A percentile compares a stretch with the other conserved stretches of the same genome.
These are phyloP conservation scores for Mycena venus DNA, from an alignment of 768 basidiomycete genomes.

Conservation along the genomic window DNA sequence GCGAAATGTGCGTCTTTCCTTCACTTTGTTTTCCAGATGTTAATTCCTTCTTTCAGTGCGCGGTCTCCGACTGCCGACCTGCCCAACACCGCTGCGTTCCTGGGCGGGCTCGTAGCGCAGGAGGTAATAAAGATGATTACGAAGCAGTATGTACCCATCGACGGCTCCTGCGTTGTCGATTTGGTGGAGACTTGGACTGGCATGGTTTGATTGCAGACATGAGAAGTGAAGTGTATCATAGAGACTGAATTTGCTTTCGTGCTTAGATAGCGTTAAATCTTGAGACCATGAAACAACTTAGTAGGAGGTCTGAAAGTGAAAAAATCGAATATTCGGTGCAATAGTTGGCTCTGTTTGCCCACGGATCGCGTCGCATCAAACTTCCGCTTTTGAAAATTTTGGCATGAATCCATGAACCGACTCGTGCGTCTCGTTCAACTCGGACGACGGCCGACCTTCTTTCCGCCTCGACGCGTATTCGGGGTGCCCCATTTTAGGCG, in stretches of 20 bases:
- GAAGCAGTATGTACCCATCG: constrained; percentile 92
- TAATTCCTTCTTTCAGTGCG: constrained; percentile 59
- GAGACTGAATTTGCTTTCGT: constrained; percentile 20
- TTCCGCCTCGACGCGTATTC: constrained; percentile 13
- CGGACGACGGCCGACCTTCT: constrained; percentile 16
- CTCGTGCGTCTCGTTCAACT: constrained; percentile 25
- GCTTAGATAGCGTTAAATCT: not conserved
- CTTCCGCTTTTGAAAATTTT: not conserved
- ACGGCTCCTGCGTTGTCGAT: constrained; percentile 88
- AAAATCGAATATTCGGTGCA: too few relatives aligned
- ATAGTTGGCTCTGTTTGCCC: not conserved
- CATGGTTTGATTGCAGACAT: constrained; percentile 47
- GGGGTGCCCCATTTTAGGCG: not conserved
- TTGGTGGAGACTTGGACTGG: constrained; percentile 87
- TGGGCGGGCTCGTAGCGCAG: constrained; percentile 95
- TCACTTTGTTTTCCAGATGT: not conserved
- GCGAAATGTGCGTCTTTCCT: constrained; percentile 79
- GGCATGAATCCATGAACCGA: constrained; percentile 29
- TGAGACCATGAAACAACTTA: not conserved
- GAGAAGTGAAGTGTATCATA: constrained; percentile 11
- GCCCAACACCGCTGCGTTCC: constrained; percentile 93
- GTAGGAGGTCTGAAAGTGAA: too few relatives aligned
- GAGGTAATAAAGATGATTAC: constrained; percentile 98
- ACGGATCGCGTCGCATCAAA: not conserved
- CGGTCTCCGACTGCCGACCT: constrained; percentile 88